These are phyloP conservation scores for Ogataea methylovora DNA, from an alignment of 805 yeast genomes.

Conservation along the genomic window DNA sequence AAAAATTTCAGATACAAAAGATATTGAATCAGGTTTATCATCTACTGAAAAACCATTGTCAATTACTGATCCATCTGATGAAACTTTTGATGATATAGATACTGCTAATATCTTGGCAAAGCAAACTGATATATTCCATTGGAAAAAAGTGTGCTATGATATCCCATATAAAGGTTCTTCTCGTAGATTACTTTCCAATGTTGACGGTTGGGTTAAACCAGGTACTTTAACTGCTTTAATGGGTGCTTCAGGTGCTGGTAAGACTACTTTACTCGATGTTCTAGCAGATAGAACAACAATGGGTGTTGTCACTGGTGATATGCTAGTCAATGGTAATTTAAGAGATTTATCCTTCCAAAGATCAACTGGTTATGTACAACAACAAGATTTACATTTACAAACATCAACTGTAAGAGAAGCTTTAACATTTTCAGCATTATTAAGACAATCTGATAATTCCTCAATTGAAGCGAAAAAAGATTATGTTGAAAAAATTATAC, in stretches of 20 bases:
- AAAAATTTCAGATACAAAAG: slow-evolving; percentile 16
- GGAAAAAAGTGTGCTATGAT: slow-evolving; percentile 71
- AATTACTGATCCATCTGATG: slow-evolving; percentile 17
- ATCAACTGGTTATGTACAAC: slow-evolving; percentile 53
- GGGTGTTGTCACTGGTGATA: slow-evolving; percentile 53
- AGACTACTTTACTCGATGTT: slow-evolving; percentile 47
- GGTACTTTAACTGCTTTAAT: slow-evolving; percentile 71
- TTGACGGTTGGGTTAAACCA: slow-evolving; percentile 80
- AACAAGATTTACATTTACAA: slow-evolving; percentile 48
- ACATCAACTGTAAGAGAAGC: slow-evolving; percentile 50
- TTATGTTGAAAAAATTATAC: slow-evolving; percentile 44
- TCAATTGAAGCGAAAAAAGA: slow-evolving; percentile 37
- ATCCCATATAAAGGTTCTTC: slow-evolving; percentile 55
- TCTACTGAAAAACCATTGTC: slow-evolving; percentile 20
- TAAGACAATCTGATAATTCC: slow-evolving; percentile 36
- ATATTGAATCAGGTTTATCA: slow-evolving; percentile 20
- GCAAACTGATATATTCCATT: slow-evolving; percentile 55
- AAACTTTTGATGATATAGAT: slow-evolving; percentile 17
- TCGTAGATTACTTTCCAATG: slow-evolving; percentile 52
- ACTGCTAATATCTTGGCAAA: slow-evolving; percentile 20
- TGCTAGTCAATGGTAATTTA: slow-evolving; percentile 47
- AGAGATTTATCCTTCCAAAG: slow-evolving; percentile 44
- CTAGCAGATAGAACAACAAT: slow-evolving; percentile 45
- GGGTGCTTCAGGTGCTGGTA: slow-evolving; percentile 65
- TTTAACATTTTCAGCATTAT: slow-evolving; percentile 40